phyloP scores from a whole-genome alignment of 2,329 filamentous ascomycete genomes.

The Xenoacremonium recifei region DNA sequence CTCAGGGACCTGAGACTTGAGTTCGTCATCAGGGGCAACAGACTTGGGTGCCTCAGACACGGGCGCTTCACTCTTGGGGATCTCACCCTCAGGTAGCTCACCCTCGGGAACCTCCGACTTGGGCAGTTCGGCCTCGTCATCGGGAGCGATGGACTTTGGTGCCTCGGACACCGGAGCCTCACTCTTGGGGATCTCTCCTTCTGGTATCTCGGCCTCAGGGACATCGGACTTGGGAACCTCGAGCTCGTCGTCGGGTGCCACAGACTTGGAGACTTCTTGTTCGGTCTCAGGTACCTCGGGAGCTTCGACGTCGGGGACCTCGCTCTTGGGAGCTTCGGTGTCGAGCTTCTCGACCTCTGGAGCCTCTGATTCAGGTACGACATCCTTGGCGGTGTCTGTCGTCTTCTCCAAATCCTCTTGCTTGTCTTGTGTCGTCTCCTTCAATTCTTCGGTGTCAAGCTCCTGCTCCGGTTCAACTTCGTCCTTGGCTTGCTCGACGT shows the following conservation, averaged over 20 bases:
- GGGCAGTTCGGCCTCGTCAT: conserved; percentile 6
- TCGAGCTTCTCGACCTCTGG: conserved; percentile 1
- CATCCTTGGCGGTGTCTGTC: too few species aligned
- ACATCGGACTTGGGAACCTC: conserved; percentile 24
- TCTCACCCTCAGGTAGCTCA: neutral
- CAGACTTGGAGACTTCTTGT: conserved; percentile 20
- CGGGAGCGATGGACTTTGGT: conserved; percentile 15
- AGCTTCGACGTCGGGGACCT: conserved; percentile 9
- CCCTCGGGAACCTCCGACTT: conserved; percentile 4
- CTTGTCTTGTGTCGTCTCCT: neutral
- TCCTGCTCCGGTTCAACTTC: too few species aligned
- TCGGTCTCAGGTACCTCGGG: conserved; percentile 4
- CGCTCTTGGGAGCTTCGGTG: conserved; percentile 11
- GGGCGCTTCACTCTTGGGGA: conserved; percentile 19
- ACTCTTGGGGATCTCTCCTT: neutral
- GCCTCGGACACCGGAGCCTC: too few species aligned
- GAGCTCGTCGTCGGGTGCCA: conserved; percentile 1
- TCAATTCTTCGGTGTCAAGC: too few species aligned
- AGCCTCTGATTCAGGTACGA: neutral
- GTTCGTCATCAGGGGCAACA: conserved; percentile 33
- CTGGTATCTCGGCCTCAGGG: conserved; percentile 9
- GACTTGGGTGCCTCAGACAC: conserved; percentile 31
- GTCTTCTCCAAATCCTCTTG: too few species aligned
- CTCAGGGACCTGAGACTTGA: conserved; percentile 20
- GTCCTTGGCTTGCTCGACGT: conserved; percentile 1